A percentile compares a stretch with the other conserved stretches of the same genome.
These are phyloP conservation scores for Chrysanthemum makinoi DNA, from an alignment of 129 eudicot genomes.

Conservation along the genomic window DNA sequence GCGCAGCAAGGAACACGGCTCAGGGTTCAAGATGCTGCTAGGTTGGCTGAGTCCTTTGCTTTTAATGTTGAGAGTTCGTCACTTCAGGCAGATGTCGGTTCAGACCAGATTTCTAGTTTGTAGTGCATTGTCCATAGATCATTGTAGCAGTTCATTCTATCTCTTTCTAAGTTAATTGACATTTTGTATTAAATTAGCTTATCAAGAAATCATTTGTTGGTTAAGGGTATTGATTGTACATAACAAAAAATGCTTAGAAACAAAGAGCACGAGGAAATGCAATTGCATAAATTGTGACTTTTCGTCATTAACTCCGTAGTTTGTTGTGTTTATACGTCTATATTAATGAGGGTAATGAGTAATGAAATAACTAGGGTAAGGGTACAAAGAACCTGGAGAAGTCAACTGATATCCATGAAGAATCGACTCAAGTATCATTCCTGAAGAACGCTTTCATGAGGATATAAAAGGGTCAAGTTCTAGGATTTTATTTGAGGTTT, in stretches of 20 bases:
- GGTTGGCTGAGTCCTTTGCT: constrained; percentile 60
- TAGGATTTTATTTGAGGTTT: too few species aligned
- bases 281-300: too few species aligned
- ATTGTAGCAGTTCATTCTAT: constrained; percentile 2
- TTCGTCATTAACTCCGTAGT: too few species aligned
- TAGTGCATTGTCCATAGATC: constrained; percentile 27
- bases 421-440: too few species aligned
- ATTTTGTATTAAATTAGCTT: constrained; percentile 21
- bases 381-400: too few species aligned
- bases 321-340: too few species aligned
- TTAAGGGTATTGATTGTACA: constrained; percentile 26
- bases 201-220: constrained; percentile 6
- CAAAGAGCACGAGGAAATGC: too few species aligned
- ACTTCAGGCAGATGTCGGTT: constrained; percentile 49
- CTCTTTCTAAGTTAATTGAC: constrained; percentile 18
- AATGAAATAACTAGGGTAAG: too few species aligned
- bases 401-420: too few species aligned
- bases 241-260: not conserved
- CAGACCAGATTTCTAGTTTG: constrained; percentile 82
- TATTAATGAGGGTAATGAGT: too few species aligned
- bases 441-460: too few species aligned
- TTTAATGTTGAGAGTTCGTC: constrained; percentile 40
- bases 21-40: constrained; percentile 76
- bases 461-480: too few species aligned
- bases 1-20: constrained; percentile 96